Conservation (phyloP, 768 basidiomycete species). For the Tephrocybe sp. region DNA sequence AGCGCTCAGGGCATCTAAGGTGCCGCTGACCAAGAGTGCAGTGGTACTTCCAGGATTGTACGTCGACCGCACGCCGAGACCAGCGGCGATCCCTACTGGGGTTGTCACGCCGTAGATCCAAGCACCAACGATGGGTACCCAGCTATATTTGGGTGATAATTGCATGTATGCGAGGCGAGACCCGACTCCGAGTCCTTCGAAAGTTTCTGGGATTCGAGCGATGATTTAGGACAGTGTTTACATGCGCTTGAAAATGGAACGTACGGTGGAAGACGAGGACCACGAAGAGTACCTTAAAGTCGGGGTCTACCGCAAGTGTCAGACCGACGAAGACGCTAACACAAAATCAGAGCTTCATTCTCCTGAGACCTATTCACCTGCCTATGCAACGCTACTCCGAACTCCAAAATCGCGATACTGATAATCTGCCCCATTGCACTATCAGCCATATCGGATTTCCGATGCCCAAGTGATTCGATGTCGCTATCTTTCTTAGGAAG, state of each 20-base stretch:
- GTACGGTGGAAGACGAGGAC: conserved; percentile 91
- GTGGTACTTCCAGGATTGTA: conserved; percentile 82
- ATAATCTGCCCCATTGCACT: conserved; percentile 68
- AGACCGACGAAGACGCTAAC: conserved; percentile 80
- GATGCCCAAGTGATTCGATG: conserved; percentile 22
- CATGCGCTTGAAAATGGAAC: too few species aligned
- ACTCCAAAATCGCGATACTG: conserved; percentile 90
- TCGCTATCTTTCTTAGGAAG: conserved; percentile 12
- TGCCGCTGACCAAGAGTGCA: conserved; percentile 80
- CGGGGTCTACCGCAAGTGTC: conserved; percentile 79
- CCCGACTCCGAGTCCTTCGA: conserved; percentile 88
- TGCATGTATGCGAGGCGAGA: conserved; percentile 81
- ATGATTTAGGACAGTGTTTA: too few species aligned
- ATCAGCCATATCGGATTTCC: conserved; percentile 31
- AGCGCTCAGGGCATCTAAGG: conserved; percentile 81
- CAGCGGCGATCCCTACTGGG: conserved; percentile 85
- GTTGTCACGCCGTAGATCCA: conserved; percentile 75
- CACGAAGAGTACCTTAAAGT: conserved; percentile 85
- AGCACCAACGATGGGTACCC: conserved; percentile 60
- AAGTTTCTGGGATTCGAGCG: too few species aligned
- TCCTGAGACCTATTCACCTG: conserved; percentile 14
- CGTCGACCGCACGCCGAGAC: conserved; percentile 69
- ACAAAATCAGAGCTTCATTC: not conserved
- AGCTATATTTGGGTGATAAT: conserved; percentile 53
- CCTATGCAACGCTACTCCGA: conserved; percentile 90